phyloP scores from a whole-genome alignment of 2,329 filamentous ascomycete genomes.

The Nakataea oryzae region DNA sequence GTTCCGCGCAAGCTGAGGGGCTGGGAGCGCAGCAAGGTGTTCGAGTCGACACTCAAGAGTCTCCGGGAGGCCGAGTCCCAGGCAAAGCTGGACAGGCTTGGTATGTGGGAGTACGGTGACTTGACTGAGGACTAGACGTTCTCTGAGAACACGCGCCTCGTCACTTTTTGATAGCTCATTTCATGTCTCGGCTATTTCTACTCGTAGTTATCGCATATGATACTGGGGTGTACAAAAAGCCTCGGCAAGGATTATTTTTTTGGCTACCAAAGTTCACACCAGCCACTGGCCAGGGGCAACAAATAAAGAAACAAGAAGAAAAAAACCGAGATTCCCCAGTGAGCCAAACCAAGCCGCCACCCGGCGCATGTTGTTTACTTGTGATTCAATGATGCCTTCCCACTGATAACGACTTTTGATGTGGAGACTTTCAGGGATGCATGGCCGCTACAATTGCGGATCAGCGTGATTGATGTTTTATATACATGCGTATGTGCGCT shows the following conservation, averaged over 20 bases:
- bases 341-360: too few species aligned
- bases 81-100: slow-evolving; percentile 70
- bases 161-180: slow-evolving; percentile 1
- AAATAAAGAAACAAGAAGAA: not conserved
- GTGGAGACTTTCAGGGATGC: too few species aligned
- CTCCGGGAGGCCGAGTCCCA: slow-evolving; percentile 64
- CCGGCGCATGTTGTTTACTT: too few species aligned
- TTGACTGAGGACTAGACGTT: slow-evolving; percentile 68
- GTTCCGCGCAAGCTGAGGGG: slow-evolving; percentile 83
- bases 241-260: not conserved
- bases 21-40: slow-evolving; percentile 69
- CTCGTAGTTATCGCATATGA: not conserved
- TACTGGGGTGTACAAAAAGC: not conserved
- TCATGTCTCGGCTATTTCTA: not conserved
- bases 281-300: too few species aligned
- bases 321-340: not conserved
- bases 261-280: not conserved
- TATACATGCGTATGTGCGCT: too few species aligned
- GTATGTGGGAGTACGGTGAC: slow-evolving; percentile 99
- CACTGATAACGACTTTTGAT: too few species aligned
- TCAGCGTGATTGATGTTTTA: too few species aligned
- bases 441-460: too few species aligned
- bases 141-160: not conserved
- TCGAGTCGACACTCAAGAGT: slow-evolving; percentile 59
- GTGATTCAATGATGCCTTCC: too few species aligned